Evolutionary conservation across 169 alveolate genomes (phyloP), one percentile per base, ranked within the genome.

Genomic region (Plasmodium billcollinsi): DNA sequence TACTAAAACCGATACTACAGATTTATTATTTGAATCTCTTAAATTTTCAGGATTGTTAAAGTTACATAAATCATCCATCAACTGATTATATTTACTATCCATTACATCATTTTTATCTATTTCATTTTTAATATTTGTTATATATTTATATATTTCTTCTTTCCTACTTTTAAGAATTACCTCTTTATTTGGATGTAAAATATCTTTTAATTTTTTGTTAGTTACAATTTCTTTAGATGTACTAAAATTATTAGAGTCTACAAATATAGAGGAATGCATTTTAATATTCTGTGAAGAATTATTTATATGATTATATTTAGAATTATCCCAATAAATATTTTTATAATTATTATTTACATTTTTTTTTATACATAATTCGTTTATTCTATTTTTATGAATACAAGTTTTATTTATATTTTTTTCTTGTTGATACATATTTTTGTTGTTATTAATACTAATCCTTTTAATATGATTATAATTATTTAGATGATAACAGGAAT

Each of bases 111-210:
- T 71, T 71, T 21, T 8, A 24, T 15, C 14, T 39, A 39, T 39
- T 18, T 71, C 52, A 49, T 71, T 47, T 50, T 14, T 49, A 33
- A 8, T 69, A 65, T 45, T 59, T 56, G 8, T 33, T 54, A 49
- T 75, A 69, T 63, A 7, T 50, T 9, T 62, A 69, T 69, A 45
- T 33, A 20, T 62, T 62, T 52, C 67, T 62, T 39, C 56, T 63
- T 62, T 65, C 29, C 65, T 67, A 75, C 33, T 62, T 65, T 54
- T 78, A 43, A 71, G 26, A 14, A 26, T 78, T 78, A 50, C 75
- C 20, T 50, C 39, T 43, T 80, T 26, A 33, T 26, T 56, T 29
- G 29, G 80, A 69, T 21, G 18, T 50, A 15, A 45, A 72, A 9
- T 24, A 3, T 75, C 63, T 56, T 69, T 61, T 54, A 69, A 45